Evolutionary conservation across 2,329 filamentous ascomycete species (phyloP).

Genomic region (Pseudocercospora cruenta): DNA sequence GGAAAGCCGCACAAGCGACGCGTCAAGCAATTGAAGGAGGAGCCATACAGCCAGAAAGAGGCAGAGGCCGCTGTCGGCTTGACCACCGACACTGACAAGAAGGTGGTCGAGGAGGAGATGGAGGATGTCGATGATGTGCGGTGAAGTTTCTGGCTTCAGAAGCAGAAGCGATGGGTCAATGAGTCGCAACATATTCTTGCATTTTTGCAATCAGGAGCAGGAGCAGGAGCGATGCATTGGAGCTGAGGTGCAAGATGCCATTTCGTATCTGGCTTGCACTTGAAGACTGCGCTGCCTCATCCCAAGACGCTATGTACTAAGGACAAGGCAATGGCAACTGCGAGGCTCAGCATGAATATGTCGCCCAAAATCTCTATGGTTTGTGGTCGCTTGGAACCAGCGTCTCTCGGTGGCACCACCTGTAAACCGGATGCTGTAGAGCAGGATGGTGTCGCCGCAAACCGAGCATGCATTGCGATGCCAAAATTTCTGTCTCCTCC

Average conservation of each 20-base stretch:
- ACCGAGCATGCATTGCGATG: background rate
- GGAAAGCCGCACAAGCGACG: conserved; percentile 96
- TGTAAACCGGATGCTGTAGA: background rate
- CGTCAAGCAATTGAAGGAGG: conserved; percentile 78
- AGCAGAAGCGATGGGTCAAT: background rate
- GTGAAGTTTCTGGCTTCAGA: conserved; percentile 8
- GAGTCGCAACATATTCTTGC: background rate
- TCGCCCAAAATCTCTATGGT: background rate
- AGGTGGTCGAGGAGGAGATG: conserved; percentile 35
- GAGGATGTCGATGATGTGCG: conserved; percentile 31
- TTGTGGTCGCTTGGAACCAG: background rate
- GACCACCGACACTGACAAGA: conserved; percentile 66
- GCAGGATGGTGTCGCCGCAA: background rate
- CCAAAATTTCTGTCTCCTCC: background rate
- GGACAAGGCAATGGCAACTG: background rate
- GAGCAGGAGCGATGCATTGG: background rate
- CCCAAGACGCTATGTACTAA: background rate
- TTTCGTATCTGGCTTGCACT: background rate
- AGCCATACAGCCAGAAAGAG: conserved; percentile 82
- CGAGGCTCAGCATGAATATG: background rate
- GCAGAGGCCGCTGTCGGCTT: conserved; percentile 80
- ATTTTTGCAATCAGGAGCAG: background rate
- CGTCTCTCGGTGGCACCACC: background rate
- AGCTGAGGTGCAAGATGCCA: background rate
- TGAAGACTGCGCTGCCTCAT: background rate